phyloP scores from a whole-genome alignment of 2,329 filamentous ascomycete genomes.

The Scortechinia acanthostroma region DNA sequence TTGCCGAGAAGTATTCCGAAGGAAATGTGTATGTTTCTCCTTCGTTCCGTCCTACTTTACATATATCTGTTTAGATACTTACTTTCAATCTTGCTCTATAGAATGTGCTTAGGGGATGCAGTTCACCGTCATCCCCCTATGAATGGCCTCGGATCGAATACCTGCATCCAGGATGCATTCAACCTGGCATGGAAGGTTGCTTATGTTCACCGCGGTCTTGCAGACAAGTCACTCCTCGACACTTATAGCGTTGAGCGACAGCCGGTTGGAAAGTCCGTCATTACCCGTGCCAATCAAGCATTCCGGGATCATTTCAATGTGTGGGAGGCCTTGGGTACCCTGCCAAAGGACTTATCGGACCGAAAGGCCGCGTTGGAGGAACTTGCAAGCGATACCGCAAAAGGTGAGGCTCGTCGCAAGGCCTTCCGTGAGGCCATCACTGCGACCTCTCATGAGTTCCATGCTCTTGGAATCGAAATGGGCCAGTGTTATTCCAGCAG shows the following conservation, averaged over 20 bases:
- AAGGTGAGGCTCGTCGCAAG: constrained; percentile 26
- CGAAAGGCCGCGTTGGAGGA: constrained; percentile 28
- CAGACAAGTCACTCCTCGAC: constrained; percentile 25
- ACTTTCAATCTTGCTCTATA: constrained; percentile 9
- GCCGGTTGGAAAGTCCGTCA: constrained; percentile 35
- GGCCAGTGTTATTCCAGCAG: constrained; percentile 41
- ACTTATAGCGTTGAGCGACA: constrained; percentile 37
- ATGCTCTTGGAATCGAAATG: constrained; percentile 51
- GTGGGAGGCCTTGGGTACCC: constrained; percentile 34
- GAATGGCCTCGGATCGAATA: constrained; percentile 49
- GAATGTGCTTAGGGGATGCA: constrained; percentile 47
- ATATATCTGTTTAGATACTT: no score
- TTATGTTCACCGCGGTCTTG: constrained; percentile 31
- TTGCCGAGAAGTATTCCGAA: constrained; percentile 45
- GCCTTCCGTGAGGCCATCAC: constrained; percentile 30
- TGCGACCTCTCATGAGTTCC: constrained; percentile 36
- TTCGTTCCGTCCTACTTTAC: not conserved
- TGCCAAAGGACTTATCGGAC: constrained; percentile 23
- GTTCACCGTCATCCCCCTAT: constrained; percentile 49
- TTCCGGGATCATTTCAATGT: constrained; percentile 39
- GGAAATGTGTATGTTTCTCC: constrained; percentile 29
- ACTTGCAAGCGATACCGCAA: constrained; percentile 23
- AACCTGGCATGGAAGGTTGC: constrained; percentile 48
- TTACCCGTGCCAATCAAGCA: constrained; percentile 48
- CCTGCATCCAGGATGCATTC: constrained; percentile 47